Percentiles rank a stretch among this genome's conserved stretches.
Conservation (phyloP, 495 filamentous ascomycete species). For the Copromyces sp. region DNA sequence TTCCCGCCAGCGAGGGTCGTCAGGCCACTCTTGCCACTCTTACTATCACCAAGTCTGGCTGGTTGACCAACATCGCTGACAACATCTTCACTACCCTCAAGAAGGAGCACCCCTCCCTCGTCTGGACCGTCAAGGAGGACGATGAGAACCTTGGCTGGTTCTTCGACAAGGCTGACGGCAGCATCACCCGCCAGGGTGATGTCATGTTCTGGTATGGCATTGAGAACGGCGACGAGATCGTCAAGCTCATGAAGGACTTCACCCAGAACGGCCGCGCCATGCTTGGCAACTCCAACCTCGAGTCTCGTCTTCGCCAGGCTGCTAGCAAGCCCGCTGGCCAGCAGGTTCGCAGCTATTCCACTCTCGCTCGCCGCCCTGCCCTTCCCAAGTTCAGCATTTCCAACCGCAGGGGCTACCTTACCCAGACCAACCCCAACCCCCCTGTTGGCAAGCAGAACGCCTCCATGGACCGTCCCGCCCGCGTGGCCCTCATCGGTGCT, state of each 20-base stretch:
- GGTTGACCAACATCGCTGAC: slow-evolving; percentile 94
- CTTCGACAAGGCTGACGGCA: slow-evolving; percentile 94
- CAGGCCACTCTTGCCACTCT: slow-evolving; percentile 82
- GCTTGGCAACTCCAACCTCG: slow-evolving; percentile 86
- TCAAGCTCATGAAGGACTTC: slow-evolving; percentile 82
- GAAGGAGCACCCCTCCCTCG: slow-evolving; percentile 82
- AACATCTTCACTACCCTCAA: slow-evolving; percentile 91
- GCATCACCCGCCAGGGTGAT: slow-evolving; percentile 70
- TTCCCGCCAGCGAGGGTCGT: slow-evolving; percentile 49
- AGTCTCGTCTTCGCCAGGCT: slow-evolving; percentile 70
- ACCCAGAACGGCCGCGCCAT: slow-evolving; percentile 71
- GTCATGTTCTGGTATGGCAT: slow-evolving; percentile 97
- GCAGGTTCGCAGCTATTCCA: slow-evolving; percentile 58
- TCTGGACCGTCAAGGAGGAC: slow-evolving; percentile 94
- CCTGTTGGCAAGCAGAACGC: slow-evolving; percentile 90
- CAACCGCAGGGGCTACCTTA: slow-evolving; percentile 44
- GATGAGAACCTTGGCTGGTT: slow-evolving; percentile 99
- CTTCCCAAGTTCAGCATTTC: slow-evolving; percentile 11
- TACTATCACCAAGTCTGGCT: slow-evolving; percentile 89
- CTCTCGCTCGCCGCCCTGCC: slow-evolving; percentile 33
- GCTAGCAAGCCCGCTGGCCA: slow-evolving; percentile 45
- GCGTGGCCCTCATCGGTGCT: slow-evolving; percentile 86
- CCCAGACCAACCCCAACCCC: slow-evolving; percentile 91
- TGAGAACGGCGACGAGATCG: slow-evolving; percentile 74
- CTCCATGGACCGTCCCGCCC: slow-evolving; percentile 69